Percentiles rank a stretch among this genome's conserved stretches.
phyloP scores from a whole-genome alignment of 106 monocot genomes.

The Dendrobium nobile region DNA sequence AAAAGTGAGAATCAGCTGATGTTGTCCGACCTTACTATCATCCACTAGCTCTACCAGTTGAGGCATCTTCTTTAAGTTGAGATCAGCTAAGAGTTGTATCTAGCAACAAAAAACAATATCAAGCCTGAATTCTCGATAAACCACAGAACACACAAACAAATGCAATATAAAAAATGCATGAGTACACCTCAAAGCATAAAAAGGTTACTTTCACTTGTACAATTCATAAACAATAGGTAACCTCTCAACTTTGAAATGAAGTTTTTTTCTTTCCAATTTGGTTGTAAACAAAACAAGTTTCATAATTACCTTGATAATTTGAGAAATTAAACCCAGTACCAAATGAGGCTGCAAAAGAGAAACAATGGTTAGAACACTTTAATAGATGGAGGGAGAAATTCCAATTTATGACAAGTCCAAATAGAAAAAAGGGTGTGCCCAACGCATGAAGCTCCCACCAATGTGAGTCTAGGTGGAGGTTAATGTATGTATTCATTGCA shows the following conservation, averaged over 20 bases:
- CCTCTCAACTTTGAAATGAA: constrained; percentile 6
- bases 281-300: not conserved
- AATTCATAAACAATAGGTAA: not conserved
- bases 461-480: not conserved
- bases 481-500: not conserved
- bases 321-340: constrained; percentile 91
- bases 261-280: not conserved
- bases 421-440: not conserved
- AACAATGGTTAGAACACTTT: not conserved
- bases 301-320: constrained; percentile 82
- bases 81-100: constrained; percentile 80
- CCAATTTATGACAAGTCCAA: not conserved
- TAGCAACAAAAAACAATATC: constrained; percentile 17
- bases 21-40: constrained; percentile 38
- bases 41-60: constrained; percentile 67
- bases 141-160: not conserved
- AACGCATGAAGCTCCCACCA: not conserved
- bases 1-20: not conserved
- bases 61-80: constrained; percentile 72
- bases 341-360: constrained; percentile 76
- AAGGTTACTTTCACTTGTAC: not conserved
- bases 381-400: not conserved
- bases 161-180: not conserved
- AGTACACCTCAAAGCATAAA: not conserved
- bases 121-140: not conserved